Evolutionary conservation across 2,329 filamentous ascomycete genomes (phyloP), one percentile per base, ranked within the genome.

Genomic region (Plectosphaerella sp.): DNA sequence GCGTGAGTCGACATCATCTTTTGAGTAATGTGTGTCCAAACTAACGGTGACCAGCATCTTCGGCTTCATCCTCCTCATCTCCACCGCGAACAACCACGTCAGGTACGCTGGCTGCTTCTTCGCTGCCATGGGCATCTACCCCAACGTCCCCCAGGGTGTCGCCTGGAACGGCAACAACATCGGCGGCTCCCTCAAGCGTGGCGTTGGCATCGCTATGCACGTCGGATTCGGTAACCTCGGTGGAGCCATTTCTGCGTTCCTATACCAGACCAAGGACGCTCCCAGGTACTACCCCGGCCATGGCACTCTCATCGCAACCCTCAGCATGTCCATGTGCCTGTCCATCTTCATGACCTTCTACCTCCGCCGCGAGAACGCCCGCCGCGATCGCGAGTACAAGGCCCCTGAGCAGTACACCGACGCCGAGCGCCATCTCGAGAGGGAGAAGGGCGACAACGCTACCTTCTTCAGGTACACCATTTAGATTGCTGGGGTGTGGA

Each of bases 261-360:
- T 80, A 14, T 82, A 77, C 57, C 62, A 56, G 50, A 47, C 74
- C 46, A 59, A 62, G 11, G 75, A 83, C 63, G 60, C 72, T 56
- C 89, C 87, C 5, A 76, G 79, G 24, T 96, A 83, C 70, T 79
- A 80, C 39, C 76, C 83, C 2, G 92, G 92, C 0, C 91, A 97
- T 60, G 85, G 80, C 3, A 77, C 86, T 1, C 84, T 96, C 3
- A 67, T 96, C 63, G 67, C 39, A 62, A 74, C 51, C 72, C 24
- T 50, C 22, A 66, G 65, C 57, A 77, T 83, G 73, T 74, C 75
- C 16, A 70, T 75, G 53, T 52, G 72, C 47, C 68, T 84, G 12
- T 77, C 73, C 43, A 62, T 74, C 45, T 68, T 77, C 59, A 85
- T 86, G 81, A 80, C 78, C 18, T 63, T 74, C 25, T 84, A 83